Evolutionary conservation across 169 alveolate species (phyloP), one percentile per base, ranked within the genome.

Genomic region (Besnoitia besnoiti): DNA sequence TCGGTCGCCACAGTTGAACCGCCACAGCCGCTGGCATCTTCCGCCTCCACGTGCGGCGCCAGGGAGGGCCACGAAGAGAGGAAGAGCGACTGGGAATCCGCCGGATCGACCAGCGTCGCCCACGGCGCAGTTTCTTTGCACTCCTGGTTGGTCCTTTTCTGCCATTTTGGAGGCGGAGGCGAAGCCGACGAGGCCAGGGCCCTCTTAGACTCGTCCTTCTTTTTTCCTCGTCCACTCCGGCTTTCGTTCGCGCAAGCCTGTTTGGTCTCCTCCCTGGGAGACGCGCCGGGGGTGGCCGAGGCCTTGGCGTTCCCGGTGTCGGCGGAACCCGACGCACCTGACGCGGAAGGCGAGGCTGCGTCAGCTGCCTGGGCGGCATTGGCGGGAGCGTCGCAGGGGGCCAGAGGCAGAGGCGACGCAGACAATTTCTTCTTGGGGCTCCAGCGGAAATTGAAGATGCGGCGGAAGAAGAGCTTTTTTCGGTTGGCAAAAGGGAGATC

Each of bases 41-140:
- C 37, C 30, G 14, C 61, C 40, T 77, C 87, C 14, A 2, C 8
- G 12, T 37, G 44, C 16, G 61, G 87, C 37, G 61, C 16, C 59
- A 77, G 87, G 35, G 87, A 37, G 14, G 87, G 87, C 87, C 87
- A 77, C 59, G 87, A 77, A 77, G 87, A 30, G 55, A 77, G 87
- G 55, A 77, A 77, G 61, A 77, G 59, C 35, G 61, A 77, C 82
- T 73, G 82, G 44, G 39, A 73, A 7, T 73, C 82, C 24, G 16
- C 82, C 8, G 12, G 67, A 55, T 55, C 67, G 4, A 42, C 80
- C 44, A 35, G 80, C 21, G n/a, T n/a, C 21, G 10, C n/a, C 39
- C 47, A 30, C 80, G 8, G 80, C 44, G 80, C 80, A 1, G 80
- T 2, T 14, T 1, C 47, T n/a, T 1, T 3, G 80, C 44, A 10